Evolutionary conservation across 2,329 filamentous ascomycete species (phyloP).

Genomic region (Thielaviopsis euricoi): DNA sequence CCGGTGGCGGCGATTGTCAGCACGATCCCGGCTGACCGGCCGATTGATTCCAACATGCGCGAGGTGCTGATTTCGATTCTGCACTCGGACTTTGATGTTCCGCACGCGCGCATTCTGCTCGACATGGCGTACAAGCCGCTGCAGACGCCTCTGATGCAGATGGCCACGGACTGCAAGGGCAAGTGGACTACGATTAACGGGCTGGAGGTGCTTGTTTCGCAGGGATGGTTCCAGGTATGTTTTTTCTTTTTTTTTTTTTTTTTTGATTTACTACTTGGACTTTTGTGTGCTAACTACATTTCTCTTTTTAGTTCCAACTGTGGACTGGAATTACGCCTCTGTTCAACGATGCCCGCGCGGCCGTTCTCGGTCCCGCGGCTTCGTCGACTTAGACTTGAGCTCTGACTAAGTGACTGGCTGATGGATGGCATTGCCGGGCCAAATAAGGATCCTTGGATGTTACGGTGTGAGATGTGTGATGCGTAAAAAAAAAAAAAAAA

Average conservation of each 20-base stretch:
- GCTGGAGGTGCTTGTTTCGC: constrained; percentile 73
- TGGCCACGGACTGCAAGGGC: constrained; percentile 47
- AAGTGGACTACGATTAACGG: constrained; percentile 78
- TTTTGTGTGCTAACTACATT: constrained; percentile 14
- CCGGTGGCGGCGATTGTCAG: constrained; percentile 60
- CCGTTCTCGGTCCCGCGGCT: constrained; percentile 28
- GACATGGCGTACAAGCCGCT: constrained; percentile 96
- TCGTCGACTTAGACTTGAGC: not conserved
- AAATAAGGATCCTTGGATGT: too few species aligned
- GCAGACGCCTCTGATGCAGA: constrained; percentile 67
- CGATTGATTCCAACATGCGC: constrained; percentile 57
- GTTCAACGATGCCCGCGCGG: constrained; percentile 50
- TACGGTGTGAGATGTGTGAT: too few species aligned
- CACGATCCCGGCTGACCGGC: constrained; percentile 77
- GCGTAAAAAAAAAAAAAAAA: too few species aligned
- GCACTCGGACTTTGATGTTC: constrained; percentile 20
- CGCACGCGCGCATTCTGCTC: constrained; percentile 45
- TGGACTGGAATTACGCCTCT: constrained; percentile 72
- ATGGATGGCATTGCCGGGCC: too few species aligned
- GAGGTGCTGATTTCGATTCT: constrained; percentile 44
- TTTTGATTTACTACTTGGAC: constrained; percentile 6
- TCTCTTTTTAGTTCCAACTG: constrained; percentile 49
- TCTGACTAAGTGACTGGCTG: too few species aligned
- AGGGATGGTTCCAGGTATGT: constrained; percentile 69
- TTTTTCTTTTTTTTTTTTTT: not conserved